Percentiles rank a stretch among this genome's conserved stretches.
Evolutionary conservation across 202 grass and related monocot species (phyloP).

Genomic region (Schoenoplectus tabernaemontani): DNA sequence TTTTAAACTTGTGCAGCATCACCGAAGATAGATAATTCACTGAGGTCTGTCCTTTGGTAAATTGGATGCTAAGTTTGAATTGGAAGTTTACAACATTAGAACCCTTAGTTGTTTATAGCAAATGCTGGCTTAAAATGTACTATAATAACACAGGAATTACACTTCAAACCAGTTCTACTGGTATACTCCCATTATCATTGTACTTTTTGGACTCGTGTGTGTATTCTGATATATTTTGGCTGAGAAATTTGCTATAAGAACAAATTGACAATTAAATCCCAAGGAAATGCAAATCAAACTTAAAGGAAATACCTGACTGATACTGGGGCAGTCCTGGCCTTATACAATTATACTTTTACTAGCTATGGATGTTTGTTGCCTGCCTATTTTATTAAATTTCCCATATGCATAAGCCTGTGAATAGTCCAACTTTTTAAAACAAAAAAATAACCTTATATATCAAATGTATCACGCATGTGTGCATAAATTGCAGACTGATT

Average conservation of each 20-base stretch:
- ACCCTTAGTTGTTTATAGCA: not conserved
- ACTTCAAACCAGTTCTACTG: not conserved
- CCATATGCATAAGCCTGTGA: no score
- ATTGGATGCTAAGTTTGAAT: not conserved
- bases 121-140: not conserved
- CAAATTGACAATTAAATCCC: no score
- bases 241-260: not conserved
- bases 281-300: no score
- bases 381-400: no score
- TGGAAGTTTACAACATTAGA: not conserved
- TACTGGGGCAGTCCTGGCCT: no score
- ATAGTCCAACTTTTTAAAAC: no score
- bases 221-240: no score
- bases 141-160: not conserved
- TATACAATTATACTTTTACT: not conserved
- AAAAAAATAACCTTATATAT: no score
- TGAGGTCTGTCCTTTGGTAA: conserved; percentile 38
- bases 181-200: no score
- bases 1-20: conserved; percentile 30
- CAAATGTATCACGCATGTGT: not conserved
- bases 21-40: conserved; percentile 28
- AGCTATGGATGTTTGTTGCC: not conserved
- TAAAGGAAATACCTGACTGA: not conserved
- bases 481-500: not conserved
- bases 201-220: no score